A percentile compares a stretch with the other conserved stretches of the same genome.
Evolutionary conservation across 2,329 filamentous ascomycete species (phyloP).

Genomic region (Ophiostoma ips): DNA sequence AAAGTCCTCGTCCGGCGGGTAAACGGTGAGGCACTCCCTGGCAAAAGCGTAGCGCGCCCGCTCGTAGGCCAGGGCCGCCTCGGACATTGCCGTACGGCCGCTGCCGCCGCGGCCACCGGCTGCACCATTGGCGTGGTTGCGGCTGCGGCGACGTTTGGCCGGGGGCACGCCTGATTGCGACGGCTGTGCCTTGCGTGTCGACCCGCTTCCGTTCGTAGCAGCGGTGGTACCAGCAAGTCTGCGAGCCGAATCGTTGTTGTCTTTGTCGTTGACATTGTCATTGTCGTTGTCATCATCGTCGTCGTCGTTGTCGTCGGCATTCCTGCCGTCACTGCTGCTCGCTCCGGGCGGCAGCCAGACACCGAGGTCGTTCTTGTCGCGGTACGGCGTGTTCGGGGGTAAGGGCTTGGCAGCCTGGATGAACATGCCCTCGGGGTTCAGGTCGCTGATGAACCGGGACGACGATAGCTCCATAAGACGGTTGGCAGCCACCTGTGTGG

Average conservation of each 20-base stretch:
- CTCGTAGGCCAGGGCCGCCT: constrained; percentile 11
- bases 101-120: background rate
- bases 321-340: background rate
- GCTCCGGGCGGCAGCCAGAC: constrained; percentile 29
- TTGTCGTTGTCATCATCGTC: background rate
- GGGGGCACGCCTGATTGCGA: background rate
- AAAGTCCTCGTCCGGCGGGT: constrained; percentile 34
- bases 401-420: constrained; percentile 36
- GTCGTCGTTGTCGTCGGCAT: background rate
- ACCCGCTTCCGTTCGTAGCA: background rate
- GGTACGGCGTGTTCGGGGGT: constrained; percentile 24
- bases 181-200: background rate
- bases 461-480: constrained; percentile 20
- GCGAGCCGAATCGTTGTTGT: background rate
- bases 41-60: constrained; percentile 11
- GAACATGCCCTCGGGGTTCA: constrained; percentile 47
- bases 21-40: constrained; percentile 29
- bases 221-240: background rate
- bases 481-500: constrained; percentile 17
- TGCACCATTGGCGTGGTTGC: background rate
- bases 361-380: constrained; percentile 35
- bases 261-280: background rate
- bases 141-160: background rate
- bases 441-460: constrained; percentile 41
- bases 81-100: constrained; percentile 3